Conservation (phyloP, 2,329 filamentous ascomycete species). For the Rhinocladiella similis region DNA sequence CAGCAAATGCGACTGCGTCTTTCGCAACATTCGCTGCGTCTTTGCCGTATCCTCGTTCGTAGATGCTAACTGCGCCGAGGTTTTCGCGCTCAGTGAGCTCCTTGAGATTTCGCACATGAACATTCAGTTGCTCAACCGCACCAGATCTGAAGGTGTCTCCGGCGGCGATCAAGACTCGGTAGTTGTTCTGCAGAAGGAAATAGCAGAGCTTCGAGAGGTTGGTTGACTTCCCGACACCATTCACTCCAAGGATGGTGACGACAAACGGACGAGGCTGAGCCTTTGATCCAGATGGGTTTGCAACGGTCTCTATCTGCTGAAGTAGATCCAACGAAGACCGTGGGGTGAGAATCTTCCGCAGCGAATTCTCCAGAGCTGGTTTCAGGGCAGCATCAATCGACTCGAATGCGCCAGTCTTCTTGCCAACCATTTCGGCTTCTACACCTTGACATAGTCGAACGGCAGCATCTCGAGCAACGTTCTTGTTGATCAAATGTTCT, state of each 20-base stretch:
- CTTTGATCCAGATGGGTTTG: conserved; percentile 64
- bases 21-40: conserved; percentile 94
- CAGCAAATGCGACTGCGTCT: conserved; percentile 82
- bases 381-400: conserved; percentile 81
- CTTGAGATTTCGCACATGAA: conserved; percentile 90
- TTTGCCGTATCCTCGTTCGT: conserved; percentile 96
- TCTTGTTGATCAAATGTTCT: conserved; percentile 90
- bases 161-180: conserved; percentile 89
- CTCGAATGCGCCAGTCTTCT: conserved; percentile 91
- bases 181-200: conserved; percentile 95
- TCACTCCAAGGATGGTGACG: conserved; percentile 97
- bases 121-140: conserved; percentile 92
- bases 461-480: conserved; percentile 92
- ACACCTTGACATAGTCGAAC: conserved; percentile 88
- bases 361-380: conserved; percentile 84
- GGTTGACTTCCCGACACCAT: conserved; percentile 96
- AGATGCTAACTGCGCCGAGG: conserved; percentile 78
- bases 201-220: conserved; percentile 98
- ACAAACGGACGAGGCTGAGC: conserved; percentile 80
- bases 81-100: conserved; percentile 84
- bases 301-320: conserved; percentile 83
- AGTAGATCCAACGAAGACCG: conserved; percentile 93
- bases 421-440: conserved; percentile 82
- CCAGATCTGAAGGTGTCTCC: conserved; percentile 97
- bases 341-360: conserved; percentile 93